Base-by-base conservation (phyloP, 2,329 filamentous ascomycete species). In the Aspergillus niger region DNA sequence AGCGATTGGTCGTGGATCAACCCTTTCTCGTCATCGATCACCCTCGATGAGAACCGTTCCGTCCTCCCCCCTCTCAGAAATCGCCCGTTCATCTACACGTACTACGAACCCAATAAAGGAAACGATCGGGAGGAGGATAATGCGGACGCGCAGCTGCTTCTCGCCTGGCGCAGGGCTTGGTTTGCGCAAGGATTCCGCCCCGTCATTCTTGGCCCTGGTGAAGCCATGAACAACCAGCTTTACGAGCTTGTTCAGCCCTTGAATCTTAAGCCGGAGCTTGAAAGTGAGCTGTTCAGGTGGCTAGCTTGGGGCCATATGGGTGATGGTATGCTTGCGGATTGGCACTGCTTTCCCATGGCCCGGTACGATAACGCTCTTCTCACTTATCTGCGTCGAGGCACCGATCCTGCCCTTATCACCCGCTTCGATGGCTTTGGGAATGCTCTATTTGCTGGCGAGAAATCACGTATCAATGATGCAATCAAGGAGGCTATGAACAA, bases 111-210 rank as follows among this genome's bases (percentile, higher is more conserved):
- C 10, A 86, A 85, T 4, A 74, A 82, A 17, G 82, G 83, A 69
- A 89, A 89, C 74, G 84, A 89, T 32, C 82, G 84, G 52, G 84
- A 84, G 17, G 83, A 85, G 54, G 85, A 85, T 67, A 85, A 90
- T 61, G 90, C 91, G 3, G 91, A 97, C 73, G 89, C 89, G 70
- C 85, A 89, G 60, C 79, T 98, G 61, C 82, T 98, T 52, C 80
- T 96, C 59, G 89, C 91, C 56, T 98, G 95, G 95, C 86, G 93
- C 62, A 86, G 92, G 49, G 93, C 94, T 2, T 98, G 94, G 92
- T 98, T 92, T 91, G 92, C 93, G 0, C 88, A 96, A 70, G 95
- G 94, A 10, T 97, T 98, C 78, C 87, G 84, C 63, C 94, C 95
- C 0, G 83, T 95, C 7, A 90, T 98, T 43, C 78, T 98, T 58